A percentile compares a stretch with the other conserved stretches of the same genome.
These are phyloP conservation scores for Botryococcus braunii DNA, from an alignment of 163 green algal genomes.

Conservation along the genomic window DNA sequence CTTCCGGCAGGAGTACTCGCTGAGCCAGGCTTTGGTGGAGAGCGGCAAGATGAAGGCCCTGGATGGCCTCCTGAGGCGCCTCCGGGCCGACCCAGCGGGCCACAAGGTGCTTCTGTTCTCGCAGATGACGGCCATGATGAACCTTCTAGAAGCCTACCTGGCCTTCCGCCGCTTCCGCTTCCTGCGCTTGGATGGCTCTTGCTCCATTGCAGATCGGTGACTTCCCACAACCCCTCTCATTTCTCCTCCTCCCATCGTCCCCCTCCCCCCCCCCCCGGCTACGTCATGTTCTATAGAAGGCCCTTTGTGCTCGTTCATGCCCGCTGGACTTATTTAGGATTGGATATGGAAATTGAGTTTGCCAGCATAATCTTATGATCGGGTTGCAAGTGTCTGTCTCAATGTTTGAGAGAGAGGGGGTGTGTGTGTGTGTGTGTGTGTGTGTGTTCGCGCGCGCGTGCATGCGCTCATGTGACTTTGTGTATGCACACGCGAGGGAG, in stretches of 20 bases:
- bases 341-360: conserved; percentile 24
- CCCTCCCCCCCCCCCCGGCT: background rate
- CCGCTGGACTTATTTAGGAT: conserved; percentile 31
- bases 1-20: too few species aligned
- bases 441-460: too few species aligned
- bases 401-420: too few species aligned
- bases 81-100: conserved; percentile 74
- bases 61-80: conserved; percentile 60
- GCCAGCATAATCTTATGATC: background rate
- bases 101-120: conserved; percentile 93
- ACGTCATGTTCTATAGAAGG: too few species aligned
- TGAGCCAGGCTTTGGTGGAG: too few species aligned
- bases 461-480: too few species aligned
- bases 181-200: conserved; percentile 86
- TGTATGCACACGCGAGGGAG: too few species aligned
- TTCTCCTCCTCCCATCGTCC: too few species aligned
- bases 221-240: conserved; percentile 59
- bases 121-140: conserved; percentile 95
- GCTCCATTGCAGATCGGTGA: conserved; percentile 89
- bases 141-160: conserved; percentile 91
- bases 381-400: too few species aligned
- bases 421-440: too few species aligned
- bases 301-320: conserved; percentile 13
- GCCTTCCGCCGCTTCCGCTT: conserved; percentile 91
- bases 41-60: too few species aligned